Evolutionary conservation across 345 rosid genomes (phyloP).

Genomic region (Eucalyptus microcorys): DNA sequence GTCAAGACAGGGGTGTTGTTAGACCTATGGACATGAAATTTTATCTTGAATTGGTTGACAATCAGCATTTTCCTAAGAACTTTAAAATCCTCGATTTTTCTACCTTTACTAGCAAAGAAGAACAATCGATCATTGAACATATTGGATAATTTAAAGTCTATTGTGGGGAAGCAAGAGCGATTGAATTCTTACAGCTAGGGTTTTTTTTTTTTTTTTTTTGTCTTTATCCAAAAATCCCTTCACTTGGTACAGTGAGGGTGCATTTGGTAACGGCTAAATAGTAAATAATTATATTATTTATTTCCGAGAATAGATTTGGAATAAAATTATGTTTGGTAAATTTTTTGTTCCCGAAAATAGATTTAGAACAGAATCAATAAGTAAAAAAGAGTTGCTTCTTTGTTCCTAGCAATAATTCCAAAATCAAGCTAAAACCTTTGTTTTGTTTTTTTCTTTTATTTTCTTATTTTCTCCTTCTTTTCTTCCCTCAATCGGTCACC

Average conservation of each 20-base stretch:
- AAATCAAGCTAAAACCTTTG: no score
- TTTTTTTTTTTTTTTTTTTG: neutral
- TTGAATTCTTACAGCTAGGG: neutral
- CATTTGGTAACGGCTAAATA: no score
- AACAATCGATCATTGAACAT: neutral
- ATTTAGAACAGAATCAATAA: no score
- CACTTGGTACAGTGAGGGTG: neutral
- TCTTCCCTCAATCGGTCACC: no score
- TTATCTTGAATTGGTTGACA: neutral
- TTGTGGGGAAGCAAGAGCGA: neutral
- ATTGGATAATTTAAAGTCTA: neutral
- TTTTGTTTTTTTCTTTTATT: no score
- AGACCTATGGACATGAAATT: neutral
- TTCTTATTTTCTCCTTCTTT: no score
- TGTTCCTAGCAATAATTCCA: no score
- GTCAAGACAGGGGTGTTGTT: neutral
- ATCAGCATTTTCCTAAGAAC: neutral
- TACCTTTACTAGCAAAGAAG: neutral
- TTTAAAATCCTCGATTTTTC: neutral
- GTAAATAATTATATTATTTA: no score
- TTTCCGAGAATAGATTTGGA: no score
- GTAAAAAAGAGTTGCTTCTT: no score
- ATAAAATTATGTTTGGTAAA: accelerated
- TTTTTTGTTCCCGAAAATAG: no score
- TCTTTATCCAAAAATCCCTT: neutral